phyloP scores from a whole-genome alignment of 192 early-diverging fungal genomes.

The Endogone sp. region DNA sequence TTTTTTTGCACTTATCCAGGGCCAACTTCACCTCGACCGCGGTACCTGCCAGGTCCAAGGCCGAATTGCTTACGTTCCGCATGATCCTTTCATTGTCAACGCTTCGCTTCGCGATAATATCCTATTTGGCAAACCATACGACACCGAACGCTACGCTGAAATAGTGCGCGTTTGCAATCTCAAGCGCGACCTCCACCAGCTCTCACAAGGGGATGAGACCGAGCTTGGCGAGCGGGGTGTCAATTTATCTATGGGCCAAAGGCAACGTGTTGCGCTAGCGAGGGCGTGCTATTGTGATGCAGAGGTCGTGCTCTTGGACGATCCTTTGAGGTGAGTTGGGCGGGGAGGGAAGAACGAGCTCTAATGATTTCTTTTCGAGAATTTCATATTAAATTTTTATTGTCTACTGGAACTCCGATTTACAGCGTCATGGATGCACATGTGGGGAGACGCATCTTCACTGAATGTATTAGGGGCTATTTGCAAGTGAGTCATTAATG shows the following conservation, averaged over 20 bases:
- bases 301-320: constrained; percentile 81
- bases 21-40: constrained; percentile 51
- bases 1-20: background rate
- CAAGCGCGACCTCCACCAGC: constrained; percentile 54
- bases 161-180: constrained; percentile 60
- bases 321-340: constrained; percentile 68
- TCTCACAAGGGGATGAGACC: constrained; percentile 63
- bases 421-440: constrained; percentile 37
- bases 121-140: constrained; percentile 65
- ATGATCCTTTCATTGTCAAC: constrained; percentile 13
- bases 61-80: constrained; percentile 11
- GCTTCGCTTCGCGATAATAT: constrained; percentile 67
- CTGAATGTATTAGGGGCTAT: constrained; percentile 44
- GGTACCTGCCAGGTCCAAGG: constrained; percentile 41
- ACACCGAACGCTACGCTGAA: constrained; percentile 52
- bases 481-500: constrained; percentile 19
- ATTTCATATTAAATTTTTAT: constrained; percentile 48
- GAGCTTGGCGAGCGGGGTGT: constrained; percentile 68
- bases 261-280: constrained; percentile 61
- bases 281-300: constrained; percentile 64
- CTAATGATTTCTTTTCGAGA: constrained; percentile 59
- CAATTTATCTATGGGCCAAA: constrained; percentile 72
- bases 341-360: constrained; percentile 74
- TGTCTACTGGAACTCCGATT: constrained; percentile 25
- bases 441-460: constrained; percentile 45